Conservation (phyloP, 768 basidiomycete species). For the Lanmaoa pseudosensibilis region DNA sequence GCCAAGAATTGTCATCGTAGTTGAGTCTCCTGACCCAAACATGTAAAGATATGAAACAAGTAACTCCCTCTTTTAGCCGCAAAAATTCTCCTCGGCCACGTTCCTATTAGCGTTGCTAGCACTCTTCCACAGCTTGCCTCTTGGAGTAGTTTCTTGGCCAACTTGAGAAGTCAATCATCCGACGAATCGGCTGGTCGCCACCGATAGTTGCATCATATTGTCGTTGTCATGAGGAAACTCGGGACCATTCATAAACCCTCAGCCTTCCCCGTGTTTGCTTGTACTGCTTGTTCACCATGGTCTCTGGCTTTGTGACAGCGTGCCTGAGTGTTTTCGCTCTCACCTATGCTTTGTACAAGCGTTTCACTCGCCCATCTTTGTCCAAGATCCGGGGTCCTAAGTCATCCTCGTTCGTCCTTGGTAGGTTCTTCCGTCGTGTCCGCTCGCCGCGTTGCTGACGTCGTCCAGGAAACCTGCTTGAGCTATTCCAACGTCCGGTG, state of each 20-base stretch:
- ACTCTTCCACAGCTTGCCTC: neutral
- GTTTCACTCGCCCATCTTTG: constrained; percentile 5
- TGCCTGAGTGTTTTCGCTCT: constrained; percentile 11
- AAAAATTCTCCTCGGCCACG: neutral
- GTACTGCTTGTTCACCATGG: constrained; percentile 10
- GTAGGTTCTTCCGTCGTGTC: constrained; percentile 1
- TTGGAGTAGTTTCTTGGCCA: neutral
- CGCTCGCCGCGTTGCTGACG: constrained; percentile 22
- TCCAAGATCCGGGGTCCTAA: constrained; percentile 22
- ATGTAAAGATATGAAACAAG: constrained; percentile 4
- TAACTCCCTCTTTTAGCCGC: neutral
- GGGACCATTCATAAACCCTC: constrained; percentile 1
- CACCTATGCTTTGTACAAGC: neutral
- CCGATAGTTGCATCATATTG: neutral
- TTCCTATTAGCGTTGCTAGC: too few species aligned
- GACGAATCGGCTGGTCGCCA: neutral
- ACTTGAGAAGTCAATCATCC: neutral
- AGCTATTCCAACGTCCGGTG: constrained; percentile 29
- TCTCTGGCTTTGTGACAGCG: neutral
- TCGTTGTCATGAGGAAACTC: constrained; percentile 5
- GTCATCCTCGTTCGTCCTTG: constrained; percentile 23
- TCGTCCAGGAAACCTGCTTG: constrained; percentile 28
- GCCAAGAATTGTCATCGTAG: neutral
- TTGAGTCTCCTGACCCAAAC: neutral
- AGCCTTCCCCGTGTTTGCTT: neutral